Percentiles rank a stretch among this genome's conserved stretches.
Evolutionary conservation across 371 early-diverging fungal genomes (phyloP).

Genomic region (Haplosporangium sp.): DNA sequence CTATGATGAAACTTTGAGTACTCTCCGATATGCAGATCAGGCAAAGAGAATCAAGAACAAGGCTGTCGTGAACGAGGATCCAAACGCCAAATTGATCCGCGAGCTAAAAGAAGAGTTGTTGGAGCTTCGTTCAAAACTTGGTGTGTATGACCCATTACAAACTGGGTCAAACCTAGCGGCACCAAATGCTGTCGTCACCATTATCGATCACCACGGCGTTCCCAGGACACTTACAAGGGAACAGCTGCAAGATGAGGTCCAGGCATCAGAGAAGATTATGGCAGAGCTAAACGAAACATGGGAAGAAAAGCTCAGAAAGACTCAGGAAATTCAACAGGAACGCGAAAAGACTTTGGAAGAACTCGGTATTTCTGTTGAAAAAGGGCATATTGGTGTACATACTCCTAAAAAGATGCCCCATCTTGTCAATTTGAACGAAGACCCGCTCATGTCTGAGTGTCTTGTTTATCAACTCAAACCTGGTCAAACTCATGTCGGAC

Average conservation of each 20-base stretch:
- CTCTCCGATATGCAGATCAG: conserved; percentile 95
- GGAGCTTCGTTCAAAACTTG: conserved; percentile 73
- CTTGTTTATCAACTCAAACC: conserved; percentile 88
- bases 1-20: conserved; percentile 92
- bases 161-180: conserved; percentile 30
- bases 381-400: conserved; percentile 82
- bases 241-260: conserved; percentile 83
- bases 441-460: conserved; percentile 92
- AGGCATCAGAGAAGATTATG: conserved; percentile 89
- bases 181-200: conserved; percentile 56
- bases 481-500: conserved; percentile 82
- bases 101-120: conserved; percentile 89
- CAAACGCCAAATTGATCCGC: conserved; percentile 85
- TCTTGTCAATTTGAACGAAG: conserved; percentile 91
- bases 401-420: conserved; percentile 89
- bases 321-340: conserved; percentile 79
- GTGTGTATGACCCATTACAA: conserved; percentile 71
- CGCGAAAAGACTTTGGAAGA: conserved; percentile 85
- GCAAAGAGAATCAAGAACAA: conserved; percentile 94
- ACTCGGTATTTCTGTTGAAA: conserved; percentile 82
- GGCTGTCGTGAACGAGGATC: conserved; percentile 94
- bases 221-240: conserved; percentile 67
- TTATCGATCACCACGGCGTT: conserved; percentile 64
- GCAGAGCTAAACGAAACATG: conserved; percentile 85
- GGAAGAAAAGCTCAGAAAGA: conserved; percentile 86